Evolutionary conservation across 345 rosid species (phyloP).

Genomic region (Populus deltoides): DNA sequence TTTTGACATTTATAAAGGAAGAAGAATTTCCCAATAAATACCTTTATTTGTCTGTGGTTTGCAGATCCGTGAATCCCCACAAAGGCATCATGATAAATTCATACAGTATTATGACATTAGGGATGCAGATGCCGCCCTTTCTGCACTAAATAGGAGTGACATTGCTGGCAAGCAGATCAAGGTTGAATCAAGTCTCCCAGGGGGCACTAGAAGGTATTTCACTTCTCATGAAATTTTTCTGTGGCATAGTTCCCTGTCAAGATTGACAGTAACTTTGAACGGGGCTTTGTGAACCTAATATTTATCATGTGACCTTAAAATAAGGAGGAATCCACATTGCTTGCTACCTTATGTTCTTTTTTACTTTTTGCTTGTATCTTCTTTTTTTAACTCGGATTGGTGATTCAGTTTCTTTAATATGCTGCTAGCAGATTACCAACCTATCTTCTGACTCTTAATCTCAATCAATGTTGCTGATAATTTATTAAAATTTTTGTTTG

Average conservation of each 20-base stretch:
- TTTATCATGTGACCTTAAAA: not conserved
- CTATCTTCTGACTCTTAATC: not conserved
- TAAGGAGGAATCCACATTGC: not conserved
- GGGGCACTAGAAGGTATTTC: conserved; percentile 23
- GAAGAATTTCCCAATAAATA: not conserved
- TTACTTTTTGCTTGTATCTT: not conserved
- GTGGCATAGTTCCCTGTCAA: not conserved
- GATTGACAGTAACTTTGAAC: not conserved
- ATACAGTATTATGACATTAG: conserved; percentile 31
- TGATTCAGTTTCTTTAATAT: conserved; percentile 7
- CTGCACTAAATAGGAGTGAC: conserved; percentile 28
- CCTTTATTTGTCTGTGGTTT: conserved; percentile 6
- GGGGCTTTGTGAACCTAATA: not conserved
- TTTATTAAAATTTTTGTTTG: conserved; percentile 11
- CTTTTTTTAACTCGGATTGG: not conserved
- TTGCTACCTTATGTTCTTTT: not conserved
- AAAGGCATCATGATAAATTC: conserved; percentile 15
- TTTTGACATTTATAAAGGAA: not conserved
- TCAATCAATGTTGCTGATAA: not conserved
- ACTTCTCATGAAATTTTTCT: not conserved
- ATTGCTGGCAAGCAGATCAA: conserved; percentile 33
- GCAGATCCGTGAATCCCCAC: conserved; percentile 28
- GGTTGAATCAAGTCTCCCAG: conserved; percentile 22
- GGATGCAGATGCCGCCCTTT: conserved; percentile 32
- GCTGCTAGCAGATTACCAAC: conserved; percentile 4